These are phyloP conservation scores for Sphaerulina musiva DNA, from an alignment of 2,329 filamentous ascomycete species.

Conservation along the genomic window DNA sequence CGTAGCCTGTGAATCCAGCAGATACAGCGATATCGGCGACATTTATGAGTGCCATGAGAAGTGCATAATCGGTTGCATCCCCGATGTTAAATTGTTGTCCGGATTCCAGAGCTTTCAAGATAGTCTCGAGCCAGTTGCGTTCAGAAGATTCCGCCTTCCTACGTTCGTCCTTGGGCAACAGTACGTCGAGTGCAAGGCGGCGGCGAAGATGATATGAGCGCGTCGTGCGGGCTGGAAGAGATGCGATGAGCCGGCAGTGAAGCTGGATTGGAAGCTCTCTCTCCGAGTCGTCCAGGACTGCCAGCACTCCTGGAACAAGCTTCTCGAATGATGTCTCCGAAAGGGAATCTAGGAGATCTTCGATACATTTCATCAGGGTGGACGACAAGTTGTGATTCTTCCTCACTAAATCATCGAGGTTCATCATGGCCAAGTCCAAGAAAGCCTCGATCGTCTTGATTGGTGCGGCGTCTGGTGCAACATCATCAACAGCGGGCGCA, in stretches of 20 bases:
- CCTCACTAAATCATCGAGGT: constrained; percentile 25
- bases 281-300: constrained; percentile 7
- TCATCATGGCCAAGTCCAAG: constrained; percentile 25
- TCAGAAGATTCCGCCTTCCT: not conserved
- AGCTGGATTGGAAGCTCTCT: constrained; percentile 31
- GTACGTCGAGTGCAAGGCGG: constrained; percentile 58
- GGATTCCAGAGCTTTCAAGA: constrained; percentile 25
- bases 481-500: constrained; percentile 15
- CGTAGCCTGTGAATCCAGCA: constrained; percentile 45
- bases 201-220: constrained; percentile 56
- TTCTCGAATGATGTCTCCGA: constrained; percentile 14
- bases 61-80: constrained; percentile 58
- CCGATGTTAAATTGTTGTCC: constrained; percentile 48
- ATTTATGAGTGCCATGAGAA: constrained; percentile 58
- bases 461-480: constrained; percentile 14
- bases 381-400: constrained; percentile 13
- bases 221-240: constrained; percentile 50
- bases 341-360: constrained; percentile 22
- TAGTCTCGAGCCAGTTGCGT: constrained; percentile 16
- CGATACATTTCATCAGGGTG: constrained; percentile 15
- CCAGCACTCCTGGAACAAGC: constrained; percentile 12
- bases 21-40: constrained; percentile 72
- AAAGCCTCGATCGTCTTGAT: constrained; percentile 18
- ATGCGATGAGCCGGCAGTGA: constrained; percentile 52
- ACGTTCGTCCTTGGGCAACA: constrained; percentile 41